Evolutionary conservation across 1,139 yeast species (phyloP).

Genomic region (Sugiyamaella castrensis): DNA sequence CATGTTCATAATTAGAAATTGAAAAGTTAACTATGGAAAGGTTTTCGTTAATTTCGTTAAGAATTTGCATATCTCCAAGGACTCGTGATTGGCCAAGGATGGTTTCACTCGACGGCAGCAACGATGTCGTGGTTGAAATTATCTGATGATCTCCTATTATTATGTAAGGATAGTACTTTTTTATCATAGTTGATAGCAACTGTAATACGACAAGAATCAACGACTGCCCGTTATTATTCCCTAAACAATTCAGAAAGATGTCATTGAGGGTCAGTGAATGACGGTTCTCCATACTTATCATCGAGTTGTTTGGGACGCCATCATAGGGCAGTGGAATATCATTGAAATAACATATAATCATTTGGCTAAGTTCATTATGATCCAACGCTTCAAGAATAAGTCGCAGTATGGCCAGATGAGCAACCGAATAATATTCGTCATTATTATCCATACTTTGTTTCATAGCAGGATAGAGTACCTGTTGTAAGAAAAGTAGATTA

Average conservation of each 20-base stretch:
- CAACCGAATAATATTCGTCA: conserved; percentile 25
- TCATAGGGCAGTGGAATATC: conserved; percentile 12
- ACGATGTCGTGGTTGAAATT: no score
- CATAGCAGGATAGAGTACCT: conserved; percentile 32
- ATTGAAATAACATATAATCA: conserved; percentile 28
- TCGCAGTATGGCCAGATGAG: conserved; percentile 20
- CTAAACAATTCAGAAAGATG: no score
- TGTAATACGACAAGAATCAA: not conserved
- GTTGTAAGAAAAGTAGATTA: conserved; percentile 32
- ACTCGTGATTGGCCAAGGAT: no score
- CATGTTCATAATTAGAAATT: not conserved
- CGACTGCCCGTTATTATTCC: no score
- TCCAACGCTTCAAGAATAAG: conserved; percentile 29
- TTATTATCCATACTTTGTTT: no score
- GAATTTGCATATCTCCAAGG: not conserved
- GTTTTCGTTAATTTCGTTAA: not conserved
- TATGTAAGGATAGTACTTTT: conserved; percentile 1
- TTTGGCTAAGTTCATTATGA: conserved; percentile 29
- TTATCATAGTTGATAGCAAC: not conserved
- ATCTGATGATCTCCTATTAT: not conserved
- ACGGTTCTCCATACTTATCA: not conserved
- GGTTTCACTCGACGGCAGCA: no score
- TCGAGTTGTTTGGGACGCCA: no score
- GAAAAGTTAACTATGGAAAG: not conserved
- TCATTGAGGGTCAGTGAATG: no score